Evolutionary conservation across 1,284 basidiomycete genomes (phyloP), one percentile per base, ranked within the genome.

Genomic region (Erythrobasidium hasegawianum): DNA sequence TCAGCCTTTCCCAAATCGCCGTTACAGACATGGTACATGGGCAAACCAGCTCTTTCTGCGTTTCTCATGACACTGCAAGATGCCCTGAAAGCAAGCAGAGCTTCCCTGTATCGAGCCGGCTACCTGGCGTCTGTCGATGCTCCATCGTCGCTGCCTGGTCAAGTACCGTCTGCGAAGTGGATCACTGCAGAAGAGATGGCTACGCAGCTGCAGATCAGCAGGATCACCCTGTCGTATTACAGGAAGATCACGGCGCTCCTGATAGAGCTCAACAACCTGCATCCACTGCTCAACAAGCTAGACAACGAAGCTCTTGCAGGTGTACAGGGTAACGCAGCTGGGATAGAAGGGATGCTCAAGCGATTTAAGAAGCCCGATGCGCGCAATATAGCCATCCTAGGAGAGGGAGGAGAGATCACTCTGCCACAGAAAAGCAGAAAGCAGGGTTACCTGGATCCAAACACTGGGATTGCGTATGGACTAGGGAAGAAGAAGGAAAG

Each of bases 401-500:
- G 16, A 11, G 26, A 57, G 55, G 41, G 39, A 14, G 45, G 54
- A 40, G 52, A 29, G 11, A 24, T 57, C 22, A 54, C 50, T 14
- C 29, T 52, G 10, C 10, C 41, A n/a, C 52, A 54, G 33, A 55
- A 53, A 5, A 59, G 54, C 40, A 47, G 57, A 18, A 56, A 57
- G n/a, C 45, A 64, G 18, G 61, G 61, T 8, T 64, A 64, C 26
- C 40, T 64, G 4, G 52, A 50, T n/a, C 61, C 50, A 40, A 41
- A 64, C 57, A 82, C 83, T 60, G 90, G 90, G 16, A 81, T 92
- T 61, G 86, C 86, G n/a, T 90, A 90, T 76, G 88, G 88, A 0
- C 76, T 87, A 45, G 92, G 93, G 26, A 84, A 85, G 78, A 84
- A 91, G 72, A 96, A 96, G 79, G 89, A 89, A 65, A 88, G 87